Base-by-base conservation (phyloP, 192 early-diverging fungal species). In the Geranomyces variabilis region DNA sequence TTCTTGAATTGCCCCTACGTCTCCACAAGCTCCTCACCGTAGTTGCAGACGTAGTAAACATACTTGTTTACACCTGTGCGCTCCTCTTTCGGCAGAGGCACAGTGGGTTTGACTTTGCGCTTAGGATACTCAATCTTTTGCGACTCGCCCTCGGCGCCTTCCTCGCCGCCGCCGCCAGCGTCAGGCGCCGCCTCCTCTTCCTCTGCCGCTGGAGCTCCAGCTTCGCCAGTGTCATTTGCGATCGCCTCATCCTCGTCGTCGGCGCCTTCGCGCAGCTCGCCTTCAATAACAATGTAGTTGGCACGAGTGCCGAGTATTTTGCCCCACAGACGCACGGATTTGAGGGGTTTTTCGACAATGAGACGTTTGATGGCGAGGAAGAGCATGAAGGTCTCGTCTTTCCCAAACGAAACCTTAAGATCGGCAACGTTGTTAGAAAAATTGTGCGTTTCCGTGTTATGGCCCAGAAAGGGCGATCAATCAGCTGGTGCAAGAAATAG, bases 251-350 rank as follows among this genome's bases (percentile, higher is more conserved):
- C 85, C 22, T 87, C 86, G 67, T 84, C 85, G 1, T 29, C 49
- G 17, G 67, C 77, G 19, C 82, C 81, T 21, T 88, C 86, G 36
- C 70, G 62, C 33, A 84, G 70, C 53, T 86, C 86, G 30, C 75
- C 85, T 62, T 88, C 87, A 21, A 84, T 78, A 60, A 88, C 71
- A 28, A 84, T 78, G 75, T 88, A 88, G 58, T 84, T 74, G 17
- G 41, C 49, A 0, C 73, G 26, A 0, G 60, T 41, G n/a, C 81
- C 84, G 22, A 55, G 51, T 28, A 88, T 81, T 44, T 83, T 85
- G 9, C 87, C 87, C 85, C 85, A 88, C 1, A 88, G 70, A 19
- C 87, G 78, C 17, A 84, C 81, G 14, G 85, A 85, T 46, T 83
- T 81, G 47, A 88, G 78, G 26, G 79, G 79, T 64, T 88, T 88